Conservation (phyloP, 2,329 filamentous ascomycete species). For the Mariannaea elegans region DNA sequence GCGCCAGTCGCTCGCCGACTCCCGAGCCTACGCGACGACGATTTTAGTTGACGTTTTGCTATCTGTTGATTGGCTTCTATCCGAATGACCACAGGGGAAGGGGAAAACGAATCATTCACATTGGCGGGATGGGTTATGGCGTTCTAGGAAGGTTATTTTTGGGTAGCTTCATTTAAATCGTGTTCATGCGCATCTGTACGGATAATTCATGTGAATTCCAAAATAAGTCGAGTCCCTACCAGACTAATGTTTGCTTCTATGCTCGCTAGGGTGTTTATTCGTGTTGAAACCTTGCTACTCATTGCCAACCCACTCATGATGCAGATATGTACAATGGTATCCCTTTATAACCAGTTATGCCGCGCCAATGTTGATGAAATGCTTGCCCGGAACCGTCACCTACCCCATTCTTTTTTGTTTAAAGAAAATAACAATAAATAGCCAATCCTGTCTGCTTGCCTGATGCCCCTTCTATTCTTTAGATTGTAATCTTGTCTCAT, state of each 20-base stretch:
- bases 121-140: constrained; percentile 35
- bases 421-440: too few relatives aligned
- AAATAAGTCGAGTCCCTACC: constrained; percentile 21
- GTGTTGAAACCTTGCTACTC: constrained; percentile 40
- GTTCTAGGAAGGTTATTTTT: constrained; percentile 37
- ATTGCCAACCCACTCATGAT: constrained; percentile 37
- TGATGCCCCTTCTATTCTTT: constrained; percentile 25
- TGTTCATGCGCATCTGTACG: constrained; percentile 27
- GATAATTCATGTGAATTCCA: constrained; percentile 30
- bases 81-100: constrained; percentile 4
- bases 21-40: constrained; percentile 83
- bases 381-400: constrained; percentile 25
- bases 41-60: constrained; percentile 55
- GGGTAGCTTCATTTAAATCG: constrained; percentile 29
- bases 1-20: constrained; percentile 82
- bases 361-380: constrained; percentile 40
- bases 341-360: constrained; percentile 38
- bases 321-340: constrained; percentile 36
- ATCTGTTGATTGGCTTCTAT: constrained; percentile 9
- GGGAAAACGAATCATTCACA: constrained; percentile 22
- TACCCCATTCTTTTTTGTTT: constrained; percentile 25
- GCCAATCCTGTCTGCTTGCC: constrained; percentile 21
- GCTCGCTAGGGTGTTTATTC: constrained; percentile 24
- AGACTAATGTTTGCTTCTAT: constrained; percentile 18
- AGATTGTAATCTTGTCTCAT: constrained; percentile 30